Conservation (phyloP, 176 grass and related monocot genomes). For the Saccharum officinarum region DNA sequence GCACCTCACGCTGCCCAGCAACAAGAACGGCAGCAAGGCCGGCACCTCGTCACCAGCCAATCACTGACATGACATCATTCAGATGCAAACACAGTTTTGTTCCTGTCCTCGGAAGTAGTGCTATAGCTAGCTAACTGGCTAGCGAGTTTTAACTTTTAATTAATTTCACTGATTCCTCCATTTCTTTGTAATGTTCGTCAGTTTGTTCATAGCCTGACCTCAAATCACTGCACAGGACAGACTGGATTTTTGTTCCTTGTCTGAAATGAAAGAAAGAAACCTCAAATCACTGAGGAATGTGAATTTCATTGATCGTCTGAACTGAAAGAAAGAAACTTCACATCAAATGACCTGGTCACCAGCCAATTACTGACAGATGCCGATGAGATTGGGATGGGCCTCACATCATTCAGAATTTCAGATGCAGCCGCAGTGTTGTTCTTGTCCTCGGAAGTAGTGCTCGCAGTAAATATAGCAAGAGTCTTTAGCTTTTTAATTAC, state of each 20-base stretch:
- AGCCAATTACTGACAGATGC: too few relatives aligned
- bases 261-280: not conserved
- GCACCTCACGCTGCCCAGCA: constrained; percentile 43
- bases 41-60: not conserved
- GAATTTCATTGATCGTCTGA: too few relatives aligned
- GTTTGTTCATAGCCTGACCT: not conserved
- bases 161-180: not conserved
- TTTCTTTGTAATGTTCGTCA: not conserved
- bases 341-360: too few relatives aligned
- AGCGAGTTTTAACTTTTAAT: not conserved
- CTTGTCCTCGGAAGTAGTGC: too few relatives aligned
- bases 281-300: not conserved
- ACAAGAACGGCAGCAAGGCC: not conserved
- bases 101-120: too few relatives aligned
- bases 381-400: too few relatives aligned
- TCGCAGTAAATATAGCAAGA: not conserved
- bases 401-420: too few relatives aligned
- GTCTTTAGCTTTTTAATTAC: not conserved
- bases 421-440: not conserved
- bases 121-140: not conserved
- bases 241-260: not conserved
- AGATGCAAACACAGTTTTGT: not conserved
- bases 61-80: not conserved
- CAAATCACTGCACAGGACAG: not conserved
- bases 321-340: not conserved